Evolutionary conservation across 805 yeast genomes (phyloP).

Genomic region (Pichia thaimueangensis): DNA sequence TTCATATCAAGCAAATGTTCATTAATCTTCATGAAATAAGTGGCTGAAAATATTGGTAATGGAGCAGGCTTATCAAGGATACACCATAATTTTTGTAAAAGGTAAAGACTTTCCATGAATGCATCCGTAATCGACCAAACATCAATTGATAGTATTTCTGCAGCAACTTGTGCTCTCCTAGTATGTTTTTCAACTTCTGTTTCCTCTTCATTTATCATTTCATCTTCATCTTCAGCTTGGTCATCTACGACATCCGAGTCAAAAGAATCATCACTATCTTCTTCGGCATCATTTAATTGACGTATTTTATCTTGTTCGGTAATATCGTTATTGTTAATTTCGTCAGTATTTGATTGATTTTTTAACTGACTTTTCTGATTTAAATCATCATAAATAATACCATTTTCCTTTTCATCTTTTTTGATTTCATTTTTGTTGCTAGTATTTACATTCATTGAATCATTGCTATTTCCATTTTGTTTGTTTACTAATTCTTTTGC

Average conservation of each 20-base stretch:
- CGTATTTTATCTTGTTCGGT: slow-evolving; percentile 6
- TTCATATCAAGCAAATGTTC: slow-evolving; percentile 87
- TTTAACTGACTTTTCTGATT: too few species aligned
- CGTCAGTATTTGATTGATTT: too few species aligned
- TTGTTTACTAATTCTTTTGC: neutral
- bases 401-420: neutral
- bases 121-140: slow-evolving; percentile 92
- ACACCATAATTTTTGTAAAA: slow-evolving; percentile 72
- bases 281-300: slow-evolving; percentile 14
- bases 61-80: slow-evolving; percentile 64
- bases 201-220: slow-evolving; percentile 27
- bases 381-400: slow-evolving; percentile 18
- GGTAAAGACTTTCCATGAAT: slow-evolving; percentile 64
- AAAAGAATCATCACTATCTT: slow-evolving; percentile 17
- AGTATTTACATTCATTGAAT: neutral
- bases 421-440: neutral
- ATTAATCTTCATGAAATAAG: slow-evolving; percentile 85
- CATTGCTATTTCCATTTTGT: neutral
- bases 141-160: slow-evolving; percentile 85
- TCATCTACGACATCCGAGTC: slow-evolving; percentile 18
- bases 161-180: slow-evolving; percentile 59
- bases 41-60: slow-evolving; percentile 68
- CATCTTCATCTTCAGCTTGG: slow-evolving; percentile 26
- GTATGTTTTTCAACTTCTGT: slow-evolving; percentile 30
- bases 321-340: slow-evolving; percentile 1